A percentile compares a stretch with the other conserved stretches of the same genome.
Evolutionary conservation across 176 grass and related monocot genomes (phyloP).

Genomic region (Bromus sterilis): DNA sequence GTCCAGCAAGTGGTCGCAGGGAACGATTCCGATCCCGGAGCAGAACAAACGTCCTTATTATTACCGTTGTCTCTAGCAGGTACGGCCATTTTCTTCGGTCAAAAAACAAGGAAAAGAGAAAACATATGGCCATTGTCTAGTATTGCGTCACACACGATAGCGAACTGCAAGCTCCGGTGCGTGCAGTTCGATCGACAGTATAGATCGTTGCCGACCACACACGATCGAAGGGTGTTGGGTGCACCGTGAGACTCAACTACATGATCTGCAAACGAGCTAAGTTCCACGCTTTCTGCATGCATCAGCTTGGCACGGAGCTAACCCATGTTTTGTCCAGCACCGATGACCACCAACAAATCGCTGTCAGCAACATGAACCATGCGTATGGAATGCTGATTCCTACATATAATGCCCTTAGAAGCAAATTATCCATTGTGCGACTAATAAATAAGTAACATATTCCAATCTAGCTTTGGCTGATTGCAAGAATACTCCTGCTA

Average conservation of each 20-base stretch:
- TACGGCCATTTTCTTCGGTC: not conserved
- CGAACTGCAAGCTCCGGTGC: not conserved
- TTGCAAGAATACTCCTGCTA: no score
- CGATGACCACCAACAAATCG: not conserved
- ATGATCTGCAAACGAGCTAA: constrained; percentile 15
- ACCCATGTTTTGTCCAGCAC: not conserved
- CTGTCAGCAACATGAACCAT: not conserved
- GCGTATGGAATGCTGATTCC: not conserved
- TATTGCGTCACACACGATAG: constrained; percentile 2
- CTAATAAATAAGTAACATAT: no score
- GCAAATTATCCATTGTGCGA: not conserved
- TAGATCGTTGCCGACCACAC: not conserved
- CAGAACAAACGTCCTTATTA: constrained; percentile 13
- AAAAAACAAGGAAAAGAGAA: not conserved
- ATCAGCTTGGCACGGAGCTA: not conserved
- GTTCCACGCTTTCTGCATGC: not conserved
- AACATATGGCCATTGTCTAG: not conserved
- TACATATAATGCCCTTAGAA: not conserved
- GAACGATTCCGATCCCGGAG: not conserved
- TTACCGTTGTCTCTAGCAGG: not conserved
- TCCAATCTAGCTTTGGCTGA: no score
- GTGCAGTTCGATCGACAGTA: not conserved
- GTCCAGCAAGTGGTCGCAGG: constrained; percentile 3
- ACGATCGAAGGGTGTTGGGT: not conserved
- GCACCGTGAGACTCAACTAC: not conserved